Evolutionary conservation across 129 eudicot species (phyloP).

Genomic region (Dittrichia graveolens): DNA sequence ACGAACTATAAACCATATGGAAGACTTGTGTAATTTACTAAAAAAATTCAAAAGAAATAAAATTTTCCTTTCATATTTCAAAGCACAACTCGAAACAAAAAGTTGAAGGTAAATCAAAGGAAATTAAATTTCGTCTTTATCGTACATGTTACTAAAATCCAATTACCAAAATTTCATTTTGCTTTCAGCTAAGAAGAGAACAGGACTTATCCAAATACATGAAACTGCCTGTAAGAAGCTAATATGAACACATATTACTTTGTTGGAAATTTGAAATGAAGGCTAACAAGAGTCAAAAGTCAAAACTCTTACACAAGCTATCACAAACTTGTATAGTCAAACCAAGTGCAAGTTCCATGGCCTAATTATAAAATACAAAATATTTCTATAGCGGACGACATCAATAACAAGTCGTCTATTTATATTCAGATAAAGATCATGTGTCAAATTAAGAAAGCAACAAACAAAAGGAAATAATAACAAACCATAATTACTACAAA

Average conservation of each 20-base stretch:
- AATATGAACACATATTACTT: too few species aligned
- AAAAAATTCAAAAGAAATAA: too few species aligned
- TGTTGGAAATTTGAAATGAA: background rate
- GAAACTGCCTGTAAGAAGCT: too few species aligned
- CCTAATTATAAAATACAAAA: slow-evolving; percentile 16
- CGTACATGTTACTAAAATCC: background rate
- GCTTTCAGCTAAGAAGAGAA: background rate
- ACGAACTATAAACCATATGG: too few species aligned
- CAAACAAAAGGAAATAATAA: slow-evolving; percentile 8
- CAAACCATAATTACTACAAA: slow-evolving; percentile 12
- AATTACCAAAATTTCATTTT: background rate
- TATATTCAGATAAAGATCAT: slow-evolving; percentile 28
- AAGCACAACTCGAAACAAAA: background rate
- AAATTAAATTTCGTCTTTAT: background rate
- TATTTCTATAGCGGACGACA: slow-evolving; percentile 30
- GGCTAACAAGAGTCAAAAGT: background rate
- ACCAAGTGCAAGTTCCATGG: slow-evolving; percentile 18
- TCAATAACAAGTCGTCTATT: slow-evolving; percentile 31
- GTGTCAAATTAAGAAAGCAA: slow-evolving; percentile 43
- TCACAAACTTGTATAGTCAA: background rate
- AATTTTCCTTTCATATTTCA: too few species aligned
- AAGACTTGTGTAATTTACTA: too few species aligned
- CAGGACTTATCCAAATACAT: background rate
- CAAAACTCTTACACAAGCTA: background rate
- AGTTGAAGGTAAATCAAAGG: background rate